Conservation (phyloP, 768 basidiomycete genomes). For the Agrocybe praecox region DNA sequence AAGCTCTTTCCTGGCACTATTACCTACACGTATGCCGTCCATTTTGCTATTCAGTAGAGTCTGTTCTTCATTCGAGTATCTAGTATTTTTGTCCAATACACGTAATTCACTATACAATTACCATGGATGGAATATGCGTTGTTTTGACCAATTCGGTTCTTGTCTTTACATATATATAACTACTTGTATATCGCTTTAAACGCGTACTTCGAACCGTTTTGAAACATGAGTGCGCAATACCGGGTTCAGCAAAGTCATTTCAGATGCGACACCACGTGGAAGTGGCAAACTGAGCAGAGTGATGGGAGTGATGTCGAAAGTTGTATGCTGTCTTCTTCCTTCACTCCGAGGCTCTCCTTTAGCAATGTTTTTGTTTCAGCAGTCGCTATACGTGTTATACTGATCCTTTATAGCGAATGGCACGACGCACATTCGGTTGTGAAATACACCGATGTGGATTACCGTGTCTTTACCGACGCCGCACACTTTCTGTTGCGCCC, state of each 20-base stretch:
- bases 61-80: conserved; percentile 8
- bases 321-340: conserved; percentile 18
- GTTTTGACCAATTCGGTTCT: neutral
- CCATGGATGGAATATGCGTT: neutral
- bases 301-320: neutral
- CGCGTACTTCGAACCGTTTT: no score
- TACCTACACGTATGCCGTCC: conserved; percentile 8
- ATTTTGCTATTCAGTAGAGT: conserved; percentile 6
- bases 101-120: conserved; percentile 7
- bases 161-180: no score
- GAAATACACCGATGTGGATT: conserved; percentile 99
- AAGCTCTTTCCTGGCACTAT: neutral
- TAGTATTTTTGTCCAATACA: conserved; percentile 11
- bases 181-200: neutral
- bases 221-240: no score
- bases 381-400: conserved; percentile 58
- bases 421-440: conserved; percentile 82
- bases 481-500: conserved; percentile 66
- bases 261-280: neutral
- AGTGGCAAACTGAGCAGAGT: neutral
- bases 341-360: conserved; percentile 41
- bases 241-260: neutral
- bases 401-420: conserved; percentile 89
- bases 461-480: conserved; percentile 94
- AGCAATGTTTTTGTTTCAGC: conserved; percentile 55